Conservation (phyloP, 176 grass and related monocot genomes). For the Carex scoparia region DNA sequence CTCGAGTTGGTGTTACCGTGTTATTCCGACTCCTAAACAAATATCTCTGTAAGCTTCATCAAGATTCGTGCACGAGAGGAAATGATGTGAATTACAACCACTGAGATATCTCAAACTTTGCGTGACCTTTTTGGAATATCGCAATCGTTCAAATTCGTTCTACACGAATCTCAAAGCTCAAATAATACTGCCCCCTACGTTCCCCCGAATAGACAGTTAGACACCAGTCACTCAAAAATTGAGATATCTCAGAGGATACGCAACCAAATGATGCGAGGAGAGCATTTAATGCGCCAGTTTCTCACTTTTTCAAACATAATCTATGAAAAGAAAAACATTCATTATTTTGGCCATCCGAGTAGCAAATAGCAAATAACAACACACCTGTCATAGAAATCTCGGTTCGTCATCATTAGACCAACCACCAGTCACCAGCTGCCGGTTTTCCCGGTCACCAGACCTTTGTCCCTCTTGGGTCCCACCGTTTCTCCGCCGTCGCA, state of each 20-base stretch:
- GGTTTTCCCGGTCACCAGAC: neutral
- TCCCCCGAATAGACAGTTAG: too few species aligned
- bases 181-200: too few species aligned
- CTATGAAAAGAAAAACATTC: neutral
- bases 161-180: too few species aligned
- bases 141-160: too few species aligned
- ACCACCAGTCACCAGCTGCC: slow-evolving; percentile 14
- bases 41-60: neutral
- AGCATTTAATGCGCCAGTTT: neutral
- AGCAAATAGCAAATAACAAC: neutral
- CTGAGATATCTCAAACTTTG: too few species aligned
- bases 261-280: too few species aligned
- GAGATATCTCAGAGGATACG: too few species aligned
- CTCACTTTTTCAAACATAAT: neutral
- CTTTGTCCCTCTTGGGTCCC: neutral
- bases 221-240: too few species aligned
- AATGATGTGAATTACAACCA: neutral
- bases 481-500: slow-evolving; percentile 15
- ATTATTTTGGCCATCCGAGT: neutral
- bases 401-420: neutral
- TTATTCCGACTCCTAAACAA: neutral
- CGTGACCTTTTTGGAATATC: too few species aligned
- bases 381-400: neutral
- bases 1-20: neutral
- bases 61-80: neutral